phyloP scores from a whole-genome alignment of 2,329 filamentous ascomycete species.

The Diaporthe amygdali region DNA sequence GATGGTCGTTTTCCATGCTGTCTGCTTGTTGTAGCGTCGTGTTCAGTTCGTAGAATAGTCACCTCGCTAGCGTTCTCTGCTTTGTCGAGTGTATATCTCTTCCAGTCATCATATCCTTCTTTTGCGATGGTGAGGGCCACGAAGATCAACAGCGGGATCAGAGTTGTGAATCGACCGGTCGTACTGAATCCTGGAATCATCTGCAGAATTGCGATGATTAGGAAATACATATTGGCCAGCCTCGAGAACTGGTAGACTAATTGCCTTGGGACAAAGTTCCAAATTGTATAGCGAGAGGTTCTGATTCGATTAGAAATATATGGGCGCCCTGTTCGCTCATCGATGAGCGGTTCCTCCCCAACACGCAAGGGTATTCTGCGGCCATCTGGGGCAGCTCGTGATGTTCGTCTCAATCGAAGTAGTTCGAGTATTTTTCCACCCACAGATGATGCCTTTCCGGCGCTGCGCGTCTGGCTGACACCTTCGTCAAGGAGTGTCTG shows the following conservation, averaged over 20 bases:
- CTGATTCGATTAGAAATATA: constrained; percentile 71
- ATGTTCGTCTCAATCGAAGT: constrained; percentile 25
- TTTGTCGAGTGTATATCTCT: constrained; percentile 80
- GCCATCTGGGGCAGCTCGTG: constrained; percentile 33
- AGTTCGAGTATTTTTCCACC: not conserved
- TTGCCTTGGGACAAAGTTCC: constrained; percentile 86
- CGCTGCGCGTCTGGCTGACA: not conserved
- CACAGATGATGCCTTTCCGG: not conserved
- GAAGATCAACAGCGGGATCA: constrained; percentile 76
- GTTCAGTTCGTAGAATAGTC: constrained; percentile 56
- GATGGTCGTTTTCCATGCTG: not conserved
- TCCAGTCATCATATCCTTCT: constrained; percentile 86
- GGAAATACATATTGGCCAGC: constrained; percentile 86
- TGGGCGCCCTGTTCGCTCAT: constrained; percentile 55
- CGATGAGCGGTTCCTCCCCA: constrained; percentile 37
- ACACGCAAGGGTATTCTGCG: constrained; percentile 32
- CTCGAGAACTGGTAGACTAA: constrained; percentile 86
- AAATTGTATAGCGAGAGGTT: constrained; percentile 82
- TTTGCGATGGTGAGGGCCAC: constrained; percentile 82
- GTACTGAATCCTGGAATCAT: constrained; percentile 80
- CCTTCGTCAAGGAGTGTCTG: not conserved
- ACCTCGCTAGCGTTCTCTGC: constrained; percentile 71
- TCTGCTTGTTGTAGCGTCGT: constrained; percentile 51
- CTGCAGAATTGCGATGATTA: constrained; percentile 82
- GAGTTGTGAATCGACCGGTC: constrained; percentile 76